phyloP scores from a whole-genome alignment of 495 filamentous ascomycete genomes.

The Clavariopsis aquatica region DNA sequence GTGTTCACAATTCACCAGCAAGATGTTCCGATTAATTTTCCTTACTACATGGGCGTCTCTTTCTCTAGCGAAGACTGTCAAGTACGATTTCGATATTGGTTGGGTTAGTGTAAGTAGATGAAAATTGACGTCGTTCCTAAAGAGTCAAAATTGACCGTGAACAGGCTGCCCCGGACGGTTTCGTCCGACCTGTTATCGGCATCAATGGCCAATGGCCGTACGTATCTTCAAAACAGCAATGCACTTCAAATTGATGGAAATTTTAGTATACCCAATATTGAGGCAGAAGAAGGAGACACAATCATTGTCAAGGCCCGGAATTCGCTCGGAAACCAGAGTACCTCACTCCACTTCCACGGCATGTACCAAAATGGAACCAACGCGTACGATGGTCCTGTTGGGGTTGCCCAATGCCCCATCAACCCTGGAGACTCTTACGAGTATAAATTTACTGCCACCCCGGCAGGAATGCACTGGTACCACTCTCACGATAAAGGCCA shows the following conservation, averaged over 20 bases:
- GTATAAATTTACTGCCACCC: slow-evolving; percentile 27
- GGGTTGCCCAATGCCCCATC: slow-evolving; percentile 33
- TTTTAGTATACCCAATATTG: slow-evolving; percentile 27
- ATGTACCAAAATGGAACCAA: slow-evolving; percentile 22
- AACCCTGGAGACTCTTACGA: slow-evolving; percentile 22
- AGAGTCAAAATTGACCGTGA: not conserved
- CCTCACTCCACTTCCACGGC: slow-evolving; percentile 35
- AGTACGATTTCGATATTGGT: slow-evolving; percentile 30
- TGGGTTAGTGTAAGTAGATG: slow-evolving; percentile 22
- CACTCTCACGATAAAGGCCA: slow-evolving; percentile 39
- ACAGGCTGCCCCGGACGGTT: slow-evolving; percentile 29
- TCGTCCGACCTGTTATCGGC: slow-evolving; percentile 32
- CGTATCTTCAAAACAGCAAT: not conserved
- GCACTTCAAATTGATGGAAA: not conserved
- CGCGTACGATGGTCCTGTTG: slow-evolving; percentile 25
- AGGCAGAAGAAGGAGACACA: slow-evolving; percentile 28
- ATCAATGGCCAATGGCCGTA: slow-evolving; percentile 38
- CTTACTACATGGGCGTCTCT: slow-evolving; percentile 4
- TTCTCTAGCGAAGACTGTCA: slow-evolving; percentile 11
- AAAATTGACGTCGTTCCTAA: too few species aligned
- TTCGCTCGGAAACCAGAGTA: slow-evolving; percentile 33
- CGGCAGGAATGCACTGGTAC: slow-evolving; percentile 42
- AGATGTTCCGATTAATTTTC: slow-evolving; percentile 7
- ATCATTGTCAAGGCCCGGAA: slow-evolving; percentile 31
- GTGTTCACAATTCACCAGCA: not conserved